Evolutionary conservation across 1,284 basidiomycete species (phyloP), one percentile per base, ranked within the genome.

Genomic region (Microstroma glucosiphilum): DNA sequence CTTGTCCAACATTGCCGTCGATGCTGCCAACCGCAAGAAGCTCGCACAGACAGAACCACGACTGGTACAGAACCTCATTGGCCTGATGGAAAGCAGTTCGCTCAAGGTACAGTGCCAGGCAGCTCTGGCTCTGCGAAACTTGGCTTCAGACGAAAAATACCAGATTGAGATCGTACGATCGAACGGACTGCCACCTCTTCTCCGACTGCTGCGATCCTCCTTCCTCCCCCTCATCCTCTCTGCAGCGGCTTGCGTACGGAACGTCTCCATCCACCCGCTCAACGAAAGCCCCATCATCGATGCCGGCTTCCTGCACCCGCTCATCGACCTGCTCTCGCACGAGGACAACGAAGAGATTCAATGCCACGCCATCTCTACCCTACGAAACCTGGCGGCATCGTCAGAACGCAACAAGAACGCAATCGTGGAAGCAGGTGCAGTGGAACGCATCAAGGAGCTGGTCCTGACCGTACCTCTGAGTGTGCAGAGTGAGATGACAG

Each of bases 231-330:
- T 98, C 66, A 98, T 99, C 73, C 87, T 99, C 41, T 97, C 94
- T 1, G 93, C 94, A 40, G 96, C 96, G 49, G 96, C 96, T 0
- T 99, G 96, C 79, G 96, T 98, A 42, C 90, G 96, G 66, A 99
- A 99, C 77, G 96, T 99, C 21, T 97, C 94, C 9, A 98, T 98
- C 67, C 96, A 98, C 80, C 96, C 96, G 0, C 87, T 89, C 79
- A 98, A 99, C 83, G 96, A 98, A 80, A 96, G 92, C 0, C 96
- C 96, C 17, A 99, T 99, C 80, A 99, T 99, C 80, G 96, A 99
- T 76, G 91, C 91, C 49, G 93, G 93, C 25, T 99, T 98, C 84
- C 82, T 98, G 60, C 89, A 92, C 76, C 96, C 96, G 1, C 83
- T 99, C 49, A 97, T 99, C 80, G 92, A 92, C 77, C 85, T 98